phyloP scores from a whole-genome alignment of 73 alveolate species.

The Paramecium tetraurelia region DNA sequence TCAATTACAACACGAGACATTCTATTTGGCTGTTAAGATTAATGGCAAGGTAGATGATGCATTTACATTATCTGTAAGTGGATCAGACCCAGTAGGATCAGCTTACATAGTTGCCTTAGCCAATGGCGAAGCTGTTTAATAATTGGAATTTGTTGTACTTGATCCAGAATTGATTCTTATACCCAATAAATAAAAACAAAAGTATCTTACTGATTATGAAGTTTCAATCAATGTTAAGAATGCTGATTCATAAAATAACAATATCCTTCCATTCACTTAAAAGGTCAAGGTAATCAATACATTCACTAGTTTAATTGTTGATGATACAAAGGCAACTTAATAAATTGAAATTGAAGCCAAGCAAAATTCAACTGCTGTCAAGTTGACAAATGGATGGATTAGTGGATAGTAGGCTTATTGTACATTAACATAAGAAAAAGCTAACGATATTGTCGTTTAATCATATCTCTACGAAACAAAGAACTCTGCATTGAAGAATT shows the following conservation, averaged over 20 bases:
- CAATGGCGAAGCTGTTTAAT: background rate
- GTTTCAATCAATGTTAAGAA: background rate
- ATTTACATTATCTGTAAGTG: background rate
- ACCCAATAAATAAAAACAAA: background rate
- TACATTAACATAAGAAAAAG: background rate
- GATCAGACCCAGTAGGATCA: background rate
- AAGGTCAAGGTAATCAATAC: background rate
- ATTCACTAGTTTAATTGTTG: background rate
- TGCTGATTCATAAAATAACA: background rate
- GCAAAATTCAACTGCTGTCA: background rate
- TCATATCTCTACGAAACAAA: background rate
- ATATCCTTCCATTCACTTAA: background rate
- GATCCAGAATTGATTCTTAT: background rate
- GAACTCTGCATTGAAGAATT: background rate
- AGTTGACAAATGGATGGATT: background rate
- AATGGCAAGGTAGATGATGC: background rate
- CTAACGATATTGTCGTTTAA: background rate
- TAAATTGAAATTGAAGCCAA: background rate
- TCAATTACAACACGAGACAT: background rate
- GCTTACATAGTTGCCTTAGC: background rate
- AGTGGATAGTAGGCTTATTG: background rate
- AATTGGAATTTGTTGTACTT: background rate
- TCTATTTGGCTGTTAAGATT: background rate
- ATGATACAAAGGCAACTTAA: background rate
- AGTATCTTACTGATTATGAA: background rate